Base-by-base conservation (phyloP, 345 rosid species). In the Populus deltoides region DNA sequence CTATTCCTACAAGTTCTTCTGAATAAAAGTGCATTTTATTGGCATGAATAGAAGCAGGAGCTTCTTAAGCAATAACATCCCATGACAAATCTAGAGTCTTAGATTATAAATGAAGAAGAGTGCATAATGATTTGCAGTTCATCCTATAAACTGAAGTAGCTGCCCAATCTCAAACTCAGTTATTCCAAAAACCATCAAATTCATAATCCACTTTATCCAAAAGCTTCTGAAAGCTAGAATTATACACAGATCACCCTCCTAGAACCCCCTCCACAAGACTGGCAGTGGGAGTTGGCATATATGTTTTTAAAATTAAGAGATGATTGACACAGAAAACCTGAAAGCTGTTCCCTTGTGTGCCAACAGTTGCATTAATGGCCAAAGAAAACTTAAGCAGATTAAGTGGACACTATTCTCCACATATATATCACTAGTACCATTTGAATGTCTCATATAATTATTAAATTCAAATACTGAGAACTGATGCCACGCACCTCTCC, bases 401-500 rank as follows among this genome's bases (percentile, higher is more conserved):
- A 66, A 22, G 41, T 24, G n/a, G 15, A 59, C 16, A n/a, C 66
- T 15, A 65, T 29, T 18, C 24, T 25, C 71, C 29, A 45, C 38
- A 1, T 10, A 59, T 1, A 45, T 22, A 43, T 27, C 6, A 15
- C 5, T 73, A 53, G 7, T 55, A 47, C 51, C 51, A 47, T 47
- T 47, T 47, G 51, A 47, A 47, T 13, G 17, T 47, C 18, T 47
- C 16, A 13, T 13, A 3, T 12, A 47, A 47, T 47, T 47, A 47
- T 12, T 12, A 47, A 47, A 47, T 47, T 47, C 51, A 47, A 47
- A 47, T 47, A 47, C 51, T 15, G 17, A 29, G 11, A 36, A 75
- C 31, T 74, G 69, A 74, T 13, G 22, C 45, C 22, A 86, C 89
- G 55, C 66, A 92, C 97, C 93, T 89, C 86, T 86, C 85, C 91